Percentiles rank a stretch among this genome's conserved stretches.
Evolutionary conservation across 2,329 filamentous ascomycete genomes (phyloP).

Genomic region (Colletotrichum liriopes): DNA sequence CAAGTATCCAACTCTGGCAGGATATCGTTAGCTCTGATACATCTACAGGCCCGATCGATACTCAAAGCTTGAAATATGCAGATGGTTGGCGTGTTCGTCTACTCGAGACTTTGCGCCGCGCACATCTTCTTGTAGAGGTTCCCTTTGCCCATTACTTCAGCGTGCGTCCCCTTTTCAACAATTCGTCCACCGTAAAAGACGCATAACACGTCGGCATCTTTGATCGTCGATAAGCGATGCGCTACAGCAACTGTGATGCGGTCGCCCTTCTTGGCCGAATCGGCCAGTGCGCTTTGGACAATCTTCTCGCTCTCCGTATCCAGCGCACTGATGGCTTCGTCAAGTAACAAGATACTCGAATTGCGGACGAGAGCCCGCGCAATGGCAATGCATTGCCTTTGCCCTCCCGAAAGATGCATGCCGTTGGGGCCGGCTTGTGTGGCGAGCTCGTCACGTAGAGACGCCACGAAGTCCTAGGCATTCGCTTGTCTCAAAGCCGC

Average conservation of each 20-base stretch:
- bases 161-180: background rate
- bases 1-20: too few relatives aligned
- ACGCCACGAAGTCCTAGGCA: conserved; percentile 69
- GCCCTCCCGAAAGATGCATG: conserved; percentile 79
- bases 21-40: too few relatives aligned
- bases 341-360: conserved; percentile 77
- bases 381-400: conserved; percentile 81
- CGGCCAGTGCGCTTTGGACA: conserved; percentile 73
- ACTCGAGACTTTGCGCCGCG: background rate
- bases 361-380: conserved; percentile 78
- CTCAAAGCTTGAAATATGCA: too few relatives aligned
- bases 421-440: conserved; percentile 78
- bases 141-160: background rate
- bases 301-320: conserved; percentile 77
- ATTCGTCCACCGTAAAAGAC: background rate
- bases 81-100: background rate
- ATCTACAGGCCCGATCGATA: too few relatives aligned
- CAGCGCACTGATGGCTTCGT: conserved; percentile 79
- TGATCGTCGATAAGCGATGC: conserved; percentile 70
- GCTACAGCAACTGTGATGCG: conserved; percentile 75
- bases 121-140: background rate
- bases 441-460: conserved; percentile 69
- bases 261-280: conserved; percentile 49
- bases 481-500: conserved; percentile 69
- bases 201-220: conserved; percentile 69